Conservation (phyloP, 2,329 filamentous ascomycete species). For the Gaeumannomyces sp. region DNA sequence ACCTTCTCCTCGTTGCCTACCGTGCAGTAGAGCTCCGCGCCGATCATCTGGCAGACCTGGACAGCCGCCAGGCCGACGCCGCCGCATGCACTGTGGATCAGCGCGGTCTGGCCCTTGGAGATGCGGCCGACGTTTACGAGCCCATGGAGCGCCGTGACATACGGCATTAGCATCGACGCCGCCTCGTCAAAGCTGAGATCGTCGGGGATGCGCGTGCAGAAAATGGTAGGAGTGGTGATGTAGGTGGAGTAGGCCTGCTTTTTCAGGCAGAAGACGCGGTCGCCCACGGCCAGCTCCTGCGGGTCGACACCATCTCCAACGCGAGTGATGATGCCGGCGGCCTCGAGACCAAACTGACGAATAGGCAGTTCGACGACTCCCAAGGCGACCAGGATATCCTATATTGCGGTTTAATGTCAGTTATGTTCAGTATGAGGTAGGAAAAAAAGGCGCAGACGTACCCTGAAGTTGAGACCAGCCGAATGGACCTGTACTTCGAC, state of each 20-base stretch:
- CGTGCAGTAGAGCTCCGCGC: conserved; percentile 16
- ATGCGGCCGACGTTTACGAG: too few relatives aligned
- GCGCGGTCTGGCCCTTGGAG: conserved; percentile 22
- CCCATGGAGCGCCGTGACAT: too few relatives aligned
- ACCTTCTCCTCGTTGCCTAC: conserved; percentile 6
- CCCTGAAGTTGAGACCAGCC: too few relatives aligned
- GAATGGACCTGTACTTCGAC: too few relatives aligned
- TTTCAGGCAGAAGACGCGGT: conserved; percentile 15
- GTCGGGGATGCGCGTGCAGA: too few relatives aligned
- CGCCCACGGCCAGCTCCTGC: conserved; percentile 19
- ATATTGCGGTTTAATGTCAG: too few relatives aligned
- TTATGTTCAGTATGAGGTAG: too few relatives aligned
- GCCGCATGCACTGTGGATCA: conserved; percentile 30
- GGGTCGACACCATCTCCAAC: conserved; percentile 25
- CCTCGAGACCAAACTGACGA: conserved; percentile 22
- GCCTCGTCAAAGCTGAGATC: too few relatives aligned
- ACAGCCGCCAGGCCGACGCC: conserved; percentile 28
- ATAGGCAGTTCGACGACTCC: conserved; percentile 20
- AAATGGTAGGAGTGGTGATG: neutral
- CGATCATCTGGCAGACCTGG: conserved; percentile 22
- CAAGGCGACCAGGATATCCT: too few relatives aligned
- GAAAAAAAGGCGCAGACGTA: too few relatives aligned
- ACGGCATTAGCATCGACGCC: conserved; percentile 12
- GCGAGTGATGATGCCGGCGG: conserved; percentile 23
- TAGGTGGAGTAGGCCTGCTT: neutral